These are phyloP conservation scores for Blastocystis sp. DNA, from an alignment of 352 stramenopile genomes.

Conservation along the genomic window DNA sequence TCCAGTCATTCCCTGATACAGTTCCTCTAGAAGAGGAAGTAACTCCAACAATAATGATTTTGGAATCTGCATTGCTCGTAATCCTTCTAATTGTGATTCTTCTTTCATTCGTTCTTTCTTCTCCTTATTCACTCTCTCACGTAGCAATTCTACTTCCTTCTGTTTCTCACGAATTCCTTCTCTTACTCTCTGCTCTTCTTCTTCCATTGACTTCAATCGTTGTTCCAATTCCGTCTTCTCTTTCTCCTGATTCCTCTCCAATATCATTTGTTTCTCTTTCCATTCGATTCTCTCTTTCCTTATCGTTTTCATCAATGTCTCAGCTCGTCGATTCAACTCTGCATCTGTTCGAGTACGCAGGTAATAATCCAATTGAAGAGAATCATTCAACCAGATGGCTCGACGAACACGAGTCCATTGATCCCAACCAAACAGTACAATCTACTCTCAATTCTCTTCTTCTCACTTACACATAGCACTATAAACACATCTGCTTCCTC, in stretches of 20 bases:
- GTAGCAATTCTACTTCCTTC: background rate
- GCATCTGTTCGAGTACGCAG: slow-evolving; percentile 21
- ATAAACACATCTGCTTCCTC: slow-evolving; percentile 1
- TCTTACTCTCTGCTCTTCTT: background rate
- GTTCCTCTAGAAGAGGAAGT: background rate
- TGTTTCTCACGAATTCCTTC: background rate
- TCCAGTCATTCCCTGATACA: background rate
- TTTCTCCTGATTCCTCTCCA: background rate
- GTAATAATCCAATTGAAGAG: background rate
- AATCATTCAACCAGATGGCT: background rate
- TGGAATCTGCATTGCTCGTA: background rate
- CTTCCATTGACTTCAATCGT: background rate
- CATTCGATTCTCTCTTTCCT: background rate
- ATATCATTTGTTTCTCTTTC: background rate
- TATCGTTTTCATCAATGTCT: slow-evolving; percentile 7
- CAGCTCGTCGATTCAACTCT: background rate
- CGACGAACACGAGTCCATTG: background rate
- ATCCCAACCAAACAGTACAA: slow-evolving; percentile 9
- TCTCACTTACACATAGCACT: background rate
- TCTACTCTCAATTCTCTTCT: background rate
- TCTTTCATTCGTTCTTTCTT: background rate
- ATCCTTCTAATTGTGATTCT: background rate
- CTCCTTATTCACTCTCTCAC: background rate
- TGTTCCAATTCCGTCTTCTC: background rate
- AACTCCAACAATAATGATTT: background rate